These are phyloP conservation scores for Brassica cretica DNA, from an alignment of 345 rosid genomes.

Conservation along the genomic window DNA sequence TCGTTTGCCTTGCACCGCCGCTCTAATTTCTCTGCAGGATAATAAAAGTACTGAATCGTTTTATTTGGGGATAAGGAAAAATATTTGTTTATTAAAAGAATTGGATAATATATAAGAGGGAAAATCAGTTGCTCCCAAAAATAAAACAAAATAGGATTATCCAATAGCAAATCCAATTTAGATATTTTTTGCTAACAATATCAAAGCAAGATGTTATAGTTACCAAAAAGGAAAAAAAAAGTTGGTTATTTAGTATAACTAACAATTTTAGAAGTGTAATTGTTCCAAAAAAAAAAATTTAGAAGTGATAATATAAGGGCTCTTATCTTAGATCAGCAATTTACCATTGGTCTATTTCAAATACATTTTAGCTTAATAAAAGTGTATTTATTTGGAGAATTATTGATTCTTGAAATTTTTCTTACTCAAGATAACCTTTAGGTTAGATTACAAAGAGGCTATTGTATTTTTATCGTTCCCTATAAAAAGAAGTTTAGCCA, in stretches of 20 bases:
- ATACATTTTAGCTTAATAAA: neutral
- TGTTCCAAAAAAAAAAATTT: neutral
- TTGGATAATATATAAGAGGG: conserved; percentile 10
- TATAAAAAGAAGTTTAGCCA: neutral
- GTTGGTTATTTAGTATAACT: neutral
- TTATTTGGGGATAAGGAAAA: neutral
- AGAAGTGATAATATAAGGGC: conserved; percentile 13
- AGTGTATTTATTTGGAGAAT: neutral
- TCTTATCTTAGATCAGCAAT: conserved; percentile 8
- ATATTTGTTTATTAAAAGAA: neutral
- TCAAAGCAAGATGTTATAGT: conserved; percentile 1
- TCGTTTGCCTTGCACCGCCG: conserved; percentile 21
- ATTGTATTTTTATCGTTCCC: neutral
- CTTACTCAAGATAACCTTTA: neutral
- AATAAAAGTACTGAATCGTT: neutral
- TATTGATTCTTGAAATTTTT: neutral
- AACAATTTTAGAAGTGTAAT: conserved; percentile 7
- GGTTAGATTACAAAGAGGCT: neutral
- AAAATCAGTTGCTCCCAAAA: neutral
- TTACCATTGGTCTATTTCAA: neutral
- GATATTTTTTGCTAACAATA: conserved; percentile 9
- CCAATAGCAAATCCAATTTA: neutral
- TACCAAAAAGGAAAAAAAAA: neutral
- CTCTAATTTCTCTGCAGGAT: conserved; percentile 17
- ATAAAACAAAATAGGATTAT: neutral